Evolutionary conservation across 1,284 basidiomycete genomes (phyloP), one percentile per base, ranked within the genome.

Genomic region (Ganoderma leucocontextum): DNA sequence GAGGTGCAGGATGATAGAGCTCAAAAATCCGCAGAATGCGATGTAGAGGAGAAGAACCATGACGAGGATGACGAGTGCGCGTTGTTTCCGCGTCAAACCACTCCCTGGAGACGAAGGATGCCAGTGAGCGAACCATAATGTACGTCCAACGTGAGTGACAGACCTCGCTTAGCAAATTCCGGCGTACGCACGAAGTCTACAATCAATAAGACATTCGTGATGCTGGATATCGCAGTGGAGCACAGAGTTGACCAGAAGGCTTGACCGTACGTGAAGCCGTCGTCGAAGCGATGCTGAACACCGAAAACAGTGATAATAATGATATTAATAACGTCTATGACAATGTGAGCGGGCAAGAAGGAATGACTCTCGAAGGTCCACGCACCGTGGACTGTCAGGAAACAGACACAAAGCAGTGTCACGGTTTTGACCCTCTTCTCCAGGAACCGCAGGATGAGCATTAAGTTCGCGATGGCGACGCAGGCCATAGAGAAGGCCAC

Each of bases 171-270:
- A 1, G 82, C 80, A 72, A 96, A 95, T 72, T 94, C 85, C 0
- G 86, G 84, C 0, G 90, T 94, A 17, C 78, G 79, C 6, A 86
- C 65, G 52, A 88, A 81, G 74, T 96, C 94, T 64, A 84, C 78
- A 12, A 93, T 83, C 2, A 96, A 81, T 0, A 90, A 92, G 57
- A 91, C 70, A 72, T 94, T 96, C 13, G 90, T 92, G 63, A 90
- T 78, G 0, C 87, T 80, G 0, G 92, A 92, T 0, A 87, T 87
- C 15, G 89, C 82, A 0, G 94, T 95, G 0, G 92, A 92, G 72
- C 92, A 94, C 9, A 94, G 81, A 0, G 91, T 93, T 80, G 93
- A 87, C 94, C 93, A 96, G 76, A 91, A 96, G 0, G 93, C 85
- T 74, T 92, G 86, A 1, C 89, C 86, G 68, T 89, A 91, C 1